A percentile compares a stretch with the other conserved stretches of the same genome.
Evolutionary conservation across 352 stramenopile genomes (phyloP).

Genomic region (Pythium utonaiense): DNA sequence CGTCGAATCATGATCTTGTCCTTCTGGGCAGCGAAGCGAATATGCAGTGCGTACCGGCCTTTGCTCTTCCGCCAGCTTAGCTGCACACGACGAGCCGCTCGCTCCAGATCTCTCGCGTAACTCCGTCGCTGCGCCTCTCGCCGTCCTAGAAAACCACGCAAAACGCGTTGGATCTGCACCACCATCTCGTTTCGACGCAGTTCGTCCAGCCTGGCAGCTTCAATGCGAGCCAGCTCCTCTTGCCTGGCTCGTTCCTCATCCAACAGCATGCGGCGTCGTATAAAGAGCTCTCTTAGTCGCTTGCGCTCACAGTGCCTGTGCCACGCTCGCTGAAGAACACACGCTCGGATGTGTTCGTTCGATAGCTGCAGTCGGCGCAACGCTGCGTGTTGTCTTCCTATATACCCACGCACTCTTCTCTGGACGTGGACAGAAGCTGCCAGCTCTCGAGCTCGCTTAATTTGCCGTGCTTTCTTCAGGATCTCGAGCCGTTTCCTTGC

Average conservation of each 20-base stretch:
- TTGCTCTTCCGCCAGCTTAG: slow-evolving; percentile 45
- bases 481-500: neutral
- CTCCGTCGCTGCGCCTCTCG: slow-evolving; percentile 21
- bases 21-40: slow-evolving; percentile 48
- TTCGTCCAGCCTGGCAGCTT: slow-evolving; percentile 9
- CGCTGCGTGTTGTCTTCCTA: slow-evolving; percentile 16
- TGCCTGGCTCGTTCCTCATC: slow-evolving; percentile 26
- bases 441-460: slow-evolving; percentile 15
- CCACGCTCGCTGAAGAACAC: slow-evolving; percentile 12
- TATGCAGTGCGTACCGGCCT: slow-evolving; percentile 36
- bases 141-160: slow-evolving; percentile 33
- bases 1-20: slow-evolving; percentile 30
- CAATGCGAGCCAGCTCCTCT: slow-evolving; percentile 25
- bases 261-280: slow-evolving; percentile 23
- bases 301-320: slow-evolving; percentile 3
- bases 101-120: slow-evolving; percentile 19
- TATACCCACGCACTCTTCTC: slow-evolving; percentile 12
- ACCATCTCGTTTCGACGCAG: slow-evolving; percentile 16
- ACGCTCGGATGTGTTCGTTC: neutral
- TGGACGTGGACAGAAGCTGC: slow-evolving; percentile 16
- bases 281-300: slow-evolving; percentile 17
- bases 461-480: neutral
- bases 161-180: slow-evolving; percentile 37
- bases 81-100: slow-evolving; percentile 40
- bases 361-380: slow-evolving; percentile 11